These are phyloP conservation scores for Diaporthe destruens DNA, from an alignment of 2,329 filamentous ascomycete genomes.

Conservation along the genomic window DNA sequence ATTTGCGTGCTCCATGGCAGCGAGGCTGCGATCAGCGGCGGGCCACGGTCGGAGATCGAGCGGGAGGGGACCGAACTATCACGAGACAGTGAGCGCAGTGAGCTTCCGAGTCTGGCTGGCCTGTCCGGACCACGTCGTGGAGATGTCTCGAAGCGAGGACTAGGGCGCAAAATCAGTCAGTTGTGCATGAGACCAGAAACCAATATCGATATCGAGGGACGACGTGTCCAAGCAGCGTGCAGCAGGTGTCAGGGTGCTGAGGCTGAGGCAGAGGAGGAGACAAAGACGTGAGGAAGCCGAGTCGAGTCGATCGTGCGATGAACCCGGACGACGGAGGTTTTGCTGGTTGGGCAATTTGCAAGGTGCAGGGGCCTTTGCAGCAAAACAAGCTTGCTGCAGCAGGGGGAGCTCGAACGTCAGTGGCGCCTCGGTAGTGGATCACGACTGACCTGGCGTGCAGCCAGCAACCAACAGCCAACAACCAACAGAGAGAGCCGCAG, in stretches of 20 bases:
- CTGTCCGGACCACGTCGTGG: background rate
- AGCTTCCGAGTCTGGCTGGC: slow-evolving; percentile 12
- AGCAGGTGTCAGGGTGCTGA: background rate
- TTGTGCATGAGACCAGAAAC: background rate
- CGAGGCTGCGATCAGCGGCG: slow-evolving; percentile 36
- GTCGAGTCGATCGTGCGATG: slow-evolving; percentile 35
- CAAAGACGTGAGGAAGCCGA: slow-evolving; percentile 20
- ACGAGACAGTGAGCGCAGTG: slow-evolving; percentile 11
- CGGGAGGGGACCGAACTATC: slow-evolving; percentile 19
- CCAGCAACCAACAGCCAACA: background rate
- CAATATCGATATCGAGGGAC: background rate
- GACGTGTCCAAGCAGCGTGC: slow-evolving; percentile 7
- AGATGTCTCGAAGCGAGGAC: slow-evolving; percentile 1
- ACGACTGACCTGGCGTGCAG: slow-evolving; percentile 1
- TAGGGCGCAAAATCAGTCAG: background rate
- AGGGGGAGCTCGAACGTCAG: slow-evolving; percentile 40
- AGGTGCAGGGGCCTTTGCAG: slow-evolving; percentile 18
- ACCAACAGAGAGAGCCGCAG: slow-evolving; percentile 10
- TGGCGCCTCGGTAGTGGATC: slow-evolving; percentile 37
- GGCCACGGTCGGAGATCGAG: slow-evolving; percentile 30
- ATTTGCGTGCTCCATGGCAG: slow-evolving; percentile 57
- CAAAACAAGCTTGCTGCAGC: slow-evolving; percentile 40
- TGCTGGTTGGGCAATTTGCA: slow-evolving; percentile 30
- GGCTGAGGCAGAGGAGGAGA: background rate
- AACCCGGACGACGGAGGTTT: slow-evolving; percentile 26